These are phyloP conservation scores for Aspergillus fructus DNA, from an alignment of 2,329 filamentous ascomycete genomes.

Conservation along the genomic window DNA sequence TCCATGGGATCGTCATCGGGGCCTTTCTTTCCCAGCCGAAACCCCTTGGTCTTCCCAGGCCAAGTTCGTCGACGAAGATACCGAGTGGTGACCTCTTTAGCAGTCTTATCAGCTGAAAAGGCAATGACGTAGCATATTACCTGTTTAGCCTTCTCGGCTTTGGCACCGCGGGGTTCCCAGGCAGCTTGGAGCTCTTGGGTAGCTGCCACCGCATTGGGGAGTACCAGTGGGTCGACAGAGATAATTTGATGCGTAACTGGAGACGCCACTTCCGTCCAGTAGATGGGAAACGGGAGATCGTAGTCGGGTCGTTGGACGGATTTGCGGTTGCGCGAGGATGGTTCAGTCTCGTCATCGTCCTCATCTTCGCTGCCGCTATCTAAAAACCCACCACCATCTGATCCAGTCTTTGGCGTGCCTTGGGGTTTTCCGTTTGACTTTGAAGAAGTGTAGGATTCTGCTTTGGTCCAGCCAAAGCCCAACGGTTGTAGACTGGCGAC, in stretches of 20 bases:
- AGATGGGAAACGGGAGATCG: conserved; percentile 80
- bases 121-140: conserved; percentile 87
- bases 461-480: conserved; percentile 87
- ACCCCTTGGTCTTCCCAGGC: conserved; percentile 87
- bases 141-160: conserved; percentile 83
- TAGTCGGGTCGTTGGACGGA: conserved; percentile 60
- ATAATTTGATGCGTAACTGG: conserved; percentile 76
- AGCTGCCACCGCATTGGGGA: conserved; percentile 65
- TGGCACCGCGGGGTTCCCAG: conserved; percentile 79
- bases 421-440: conserved; percentile 11
- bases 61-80: conserved; percentile 80
- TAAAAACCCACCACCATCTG: conserved; percentile 7
- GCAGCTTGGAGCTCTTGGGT: conserved; percentile 70
- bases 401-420: background rate
- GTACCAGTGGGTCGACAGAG: conserved; percentile 72
- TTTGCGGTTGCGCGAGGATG: conserved; percentile 40
- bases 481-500: conserved; percentile 81
- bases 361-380: conserved; percentile 12
- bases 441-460: conserved; percentile 68
- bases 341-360: conserved; percentile 18
- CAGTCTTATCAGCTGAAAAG: conserved; percentile 78
- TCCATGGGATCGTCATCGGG: conserved; percentile 53
- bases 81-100: conserved; percentile 90
- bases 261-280: conserved; percentile 90
- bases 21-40: conserved; percentile 74